Evolutionary conservation across 2,329 filamentous ascomycete genomes (phyloP), one percentile per base, ranked within the genome.

Genomic region (Drechslerella stenobrocha): DNA sequence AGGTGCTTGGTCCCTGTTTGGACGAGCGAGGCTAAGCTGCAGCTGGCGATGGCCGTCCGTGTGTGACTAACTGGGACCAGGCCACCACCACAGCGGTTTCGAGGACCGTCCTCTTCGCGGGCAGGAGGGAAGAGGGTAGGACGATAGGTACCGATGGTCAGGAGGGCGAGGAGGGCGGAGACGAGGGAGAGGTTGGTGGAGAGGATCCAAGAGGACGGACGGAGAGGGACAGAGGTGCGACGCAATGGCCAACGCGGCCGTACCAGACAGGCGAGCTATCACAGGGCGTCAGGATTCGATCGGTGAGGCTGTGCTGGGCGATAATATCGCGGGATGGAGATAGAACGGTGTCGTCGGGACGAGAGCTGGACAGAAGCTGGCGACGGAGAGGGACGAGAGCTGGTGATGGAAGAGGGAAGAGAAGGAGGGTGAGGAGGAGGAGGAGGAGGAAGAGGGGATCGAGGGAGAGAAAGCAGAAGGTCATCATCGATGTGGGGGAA

Each of bases 401-500:
- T n/a, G n/a, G n/a, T n/a, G n/a, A n/a, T n/a, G n/a, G n/a, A n/a
- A n/a, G n/a, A 30, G 11, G 5, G 28, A 30, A 30, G 28, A 30
- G 18, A 46, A 53, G 32, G 26, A 52, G 48, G 53, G 52, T 44
- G 61, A 59, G 24, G 61, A 48, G 40, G 61, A 24, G 22, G 34
- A 35, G 13, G n/a, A 24, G 8, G 4, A 22, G 30, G 13, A n/a
- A 24, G 24, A 18, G 20, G 15, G 32, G 26, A 15, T 23, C n/a
- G 20, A 24, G 26, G 34, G 34, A 59, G 5, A 13, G 9, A 34
- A 46, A 37, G 35, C 37, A 11, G 28, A 30, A 30, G 28, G 28
- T 5, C 22, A 40, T 42, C 18, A 28, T 28, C 28, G 32, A 42
- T 42, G 50, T 42, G 50, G 50, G 50, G 50, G 18, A 46, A n/a